Evolutionary conservation across 1,139 yeast genomes (phyloP).

Genomic region (Yamadazyma membranifaciens): DNA sequence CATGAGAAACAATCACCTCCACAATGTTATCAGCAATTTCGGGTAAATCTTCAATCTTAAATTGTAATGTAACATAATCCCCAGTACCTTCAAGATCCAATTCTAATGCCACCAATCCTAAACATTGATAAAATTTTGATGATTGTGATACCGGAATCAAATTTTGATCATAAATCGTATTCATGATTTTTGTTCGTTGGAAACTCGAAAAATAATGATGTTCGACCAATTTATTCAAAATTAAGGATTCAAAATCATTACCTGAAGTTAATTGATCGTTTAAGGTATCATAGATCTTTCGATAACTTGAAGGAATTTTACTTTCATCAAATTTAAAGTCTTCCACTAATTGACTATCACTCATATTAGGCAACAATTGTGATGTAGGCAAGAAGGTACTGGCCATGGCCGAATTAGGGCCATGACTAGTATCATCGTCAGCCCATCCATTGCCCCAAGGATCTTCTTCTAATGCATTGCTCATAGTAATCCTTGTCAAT

Average conservation of each 20-base stretch:
- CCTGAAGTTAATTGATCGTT: slow-evolving; percentile 23
- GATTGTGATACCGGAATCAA: slow-evolving; percentile 31
- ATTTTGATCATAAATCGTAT: slow-evolving; percentile 37
- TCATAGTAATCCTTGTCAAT: slow-evolving; percentile 5
- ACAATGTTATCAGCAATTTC: slow-evolving; percentile 28
- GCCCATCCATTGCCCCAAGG: slow-evolving; percentile 49
- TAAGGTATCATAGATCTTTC: slow-evolving; percentile 19
- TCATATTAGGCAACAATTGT: slow-evolving; percentile 18
- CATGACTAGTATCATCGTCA: slow-evolving; percentile 9
- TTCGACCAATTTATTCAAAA: slow-evolving; percentile 29
- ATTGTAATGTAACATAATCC: slow-evolving; percentile 43
- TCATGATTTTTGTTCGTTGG: slow-evolving; percentile 35
- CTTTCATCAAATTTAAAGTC: slow-evolving; percentile 12
- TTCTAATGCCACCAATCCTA: slow-evolving; percentile 44
- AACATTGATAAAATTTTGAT: slow-evolving; percentile 31
- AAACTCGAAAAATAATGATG: slow-evolving; percentile 27
- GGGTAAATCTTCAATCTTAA: slow-evolving; percentile 35
- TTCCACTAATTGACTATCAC: slow-evolving; percentile 6
- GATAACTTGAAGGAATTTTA: slow-evolving; percentile 27
- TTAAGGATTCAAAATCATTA: slow-evolving; percentile 29
- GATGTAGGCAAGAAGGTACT: slow-evolving; percentile 26
- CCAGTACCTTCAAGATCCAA: slow-evolving; percentile 41
- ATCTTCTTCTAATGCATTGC: slow-evolving; percentile 23
- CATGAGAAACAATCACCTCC: slow-evolving; percentile 15
- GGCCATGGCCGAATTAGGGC: slow-evolving; percentile 9